These are phyloP conservation scores for Petunia hybrid DNA, from an alignment of 305 asterid species.

Conservation along the genomic window DNA sequence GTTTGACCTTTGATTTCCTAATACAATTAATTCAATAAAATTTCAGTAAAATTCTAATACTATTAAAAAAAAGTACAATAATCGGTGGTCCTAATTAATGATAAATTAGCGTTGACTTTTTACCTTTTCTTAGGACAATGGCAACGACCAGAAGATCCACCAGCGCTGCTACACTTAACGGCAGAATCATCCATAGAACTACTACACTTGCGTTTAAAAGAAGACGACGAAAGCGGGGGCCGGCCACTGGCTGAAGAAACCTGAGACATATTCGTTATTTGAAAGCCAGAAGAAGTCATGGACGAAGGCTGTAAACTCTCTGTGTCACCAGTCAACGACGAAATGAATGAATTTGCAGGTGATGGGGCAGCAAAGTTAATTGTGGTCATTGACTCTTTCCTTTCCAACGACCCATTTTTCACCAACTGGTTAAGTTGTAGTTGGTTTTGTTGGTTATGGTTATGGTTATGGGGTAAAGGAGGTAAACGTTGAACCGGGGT, in stretches of 20 bases:
- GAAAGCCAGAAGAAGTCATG: conserved; percentile 62
- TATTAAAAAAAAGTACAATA: neutral
- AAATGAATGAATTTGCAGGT: conserved; percentile 62
- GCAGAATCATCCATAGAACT: conserved; percentile 58
- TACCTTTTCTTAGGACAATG: conserved; percentile 84
- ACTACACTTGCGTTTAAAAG: conserved; percentile 74
- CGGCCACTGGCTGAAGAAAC: conserved; percentile 62
- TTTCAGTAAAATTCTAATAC: neutral
- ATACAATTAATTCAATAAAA: neutral
- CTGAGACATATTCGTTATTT: conserved; percentile 61
- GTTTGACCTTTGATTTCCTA: conserved; percentile 56
- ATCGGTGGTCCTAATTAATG: neutral
- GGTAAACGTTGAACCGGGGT: conserved; percentile 64
- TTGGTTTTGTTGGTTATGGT: conserved; percentile 41
- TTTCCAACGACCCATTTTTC: conserved; percentile 46
- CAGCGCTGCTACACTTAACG: conserved; percentile 57
- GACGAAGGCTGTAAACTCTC: conserved; percentile 61
- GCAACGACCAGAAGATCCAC: conserved; percentile 65
- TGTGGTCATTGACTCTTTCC: conserved; percentile 64
- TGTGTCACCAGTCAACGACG: conserved; percentile 67
- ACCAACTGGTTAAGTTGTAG: conserved; percentile 32
- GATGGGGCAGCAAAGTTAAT: conserved; percentile 59
- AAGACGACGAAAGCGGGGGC: conserved; percentile 66
- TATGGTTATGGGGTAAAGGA: conserved; percentile 60
- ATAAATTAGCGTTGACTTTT: conserved; percentile 6